These are phyloP conservation scores for Avena atlantica DNA, from an alignment of 176 grass and related monocot genomes.

Conservation along the genomic window DNA sequence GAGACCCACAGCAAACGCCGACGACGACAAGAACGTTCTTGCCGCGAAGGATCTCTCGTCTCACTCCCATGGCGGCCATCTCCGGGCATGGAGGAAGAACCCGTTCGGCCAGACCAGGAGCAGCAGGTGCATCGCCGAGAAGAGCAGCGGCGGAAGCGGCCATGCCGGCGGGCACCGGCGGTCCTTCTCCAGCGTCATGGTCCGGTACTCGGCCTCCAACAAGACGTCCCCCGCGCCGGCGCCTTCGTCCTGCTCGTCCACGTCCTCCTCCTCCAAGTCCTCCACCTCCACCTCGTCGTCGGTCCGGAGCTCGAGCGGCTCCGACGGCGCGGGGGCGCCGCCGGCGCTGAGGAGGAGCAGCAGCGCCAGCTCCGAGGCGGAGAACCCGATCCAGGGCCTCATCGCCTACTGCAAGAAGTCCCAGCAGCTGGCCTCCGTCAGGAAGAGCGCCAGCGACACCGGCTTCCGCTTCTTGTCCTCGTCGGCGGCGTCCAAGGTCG, in stretches of 20 bases:
- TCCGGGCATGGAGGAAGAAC: conserved; percentile 59
- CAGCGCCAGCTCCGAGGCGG: conserved; percentile 79
- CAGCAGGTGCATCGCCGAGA: conserved; percentile 39
- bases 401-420: conserved; percentile 97
- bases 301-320: conserved; percentile 54
- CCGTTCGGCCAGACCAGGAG: conserved; percentile 60
- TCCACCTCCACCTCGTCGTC: conserved; percentile 57
- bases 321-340: conserved; percentile 27
- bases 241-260: conserved; percentile 38
- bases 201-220: conserved; percentile 46
- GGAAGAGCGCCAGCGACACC: conserved; percentile 83
- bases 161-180: conserved; percentile 57
- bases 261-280: background rate
- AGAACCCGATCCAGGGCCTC: conserved; percentile 89
- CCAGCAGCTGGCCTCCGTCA: conserved; percentile 63
- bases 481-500: conserved; percentile 57
- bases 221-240: conserved; percentile 56
- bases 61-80: background rate
- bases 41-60: conserved; percentile 30
- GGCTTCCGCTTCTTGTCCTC: conserved; percentile 59
- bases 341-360: conserved; percentile 77
- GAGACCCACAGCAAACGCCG: conserved; percentile 39
- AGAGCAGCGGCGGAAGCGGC: background rate
- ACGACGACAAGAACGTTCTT: conserved; percentile 14
- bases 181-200: conserved; percentile 81